Conservation (phyloP, 805 yeast species). For the Maudiozyma bulderi region DNA sequence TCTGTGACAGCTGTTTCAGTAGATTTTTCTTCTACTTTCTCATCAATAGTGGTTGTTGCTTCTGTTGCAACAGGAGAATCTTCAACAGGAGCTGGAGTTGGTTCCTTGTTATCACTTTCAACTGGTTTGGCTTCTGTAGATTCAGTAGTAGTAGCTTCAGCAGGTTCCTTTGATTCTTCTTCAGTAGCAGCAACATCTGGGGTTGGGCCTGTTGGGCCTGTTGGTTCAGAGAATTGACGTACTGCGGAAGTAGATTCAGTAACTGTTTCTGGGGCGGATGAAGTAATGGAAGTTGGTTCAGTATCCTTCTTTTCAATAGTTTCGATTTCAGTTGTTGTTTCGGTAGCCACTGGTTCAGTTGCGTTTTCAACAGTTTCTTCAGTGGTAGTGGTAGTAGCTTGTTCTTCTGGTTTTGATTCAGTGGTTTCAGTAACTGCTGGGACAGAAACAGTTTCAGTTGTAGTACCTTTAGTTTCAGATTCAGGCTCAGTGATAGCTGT, state of each 20-base stretch:
- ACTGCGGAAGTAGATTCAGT: background rate
- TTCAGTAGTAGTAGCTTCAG: background rate
- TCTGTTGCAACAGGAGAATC: background rate
- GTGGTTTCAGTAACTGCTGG: constrained; percentile 1
- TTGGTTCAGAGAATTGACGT: background rate
- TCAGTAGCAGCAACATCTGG: background rate
- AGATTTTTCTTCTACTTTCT: background rate
- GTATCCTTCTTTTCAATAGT: background rate
- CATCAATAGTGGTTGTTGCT: background rate
- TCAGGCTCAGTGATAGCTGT: background rate
- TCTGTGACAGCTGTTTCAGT: background rate
- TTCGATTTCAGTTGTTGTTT: background rate
- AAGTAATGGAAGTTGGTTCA: background rate
- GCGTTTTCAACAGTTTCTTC: background rate
- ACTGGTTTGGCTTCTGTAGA: background rate
- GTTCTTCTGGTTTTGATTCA: background rate
- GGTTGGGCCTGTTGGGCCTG: background rate
- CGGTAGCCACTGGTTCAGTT: background rate
- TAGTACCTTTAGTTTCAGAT: background rate
- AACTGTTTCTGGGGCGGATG: background rate
- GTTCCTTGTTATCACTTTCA: background rate
- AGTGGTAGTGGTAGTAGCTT: constrained; percentile 3
- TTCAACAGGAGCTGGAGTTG: background rate
- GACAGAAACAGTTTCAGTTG: background rate
- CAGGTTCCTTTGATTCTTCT: background rate